These are phyloP conservation scores for Setaria italica DNA, from an alignment of 202 grass and related monocot species.

Conservation along the genomic window DNA sequence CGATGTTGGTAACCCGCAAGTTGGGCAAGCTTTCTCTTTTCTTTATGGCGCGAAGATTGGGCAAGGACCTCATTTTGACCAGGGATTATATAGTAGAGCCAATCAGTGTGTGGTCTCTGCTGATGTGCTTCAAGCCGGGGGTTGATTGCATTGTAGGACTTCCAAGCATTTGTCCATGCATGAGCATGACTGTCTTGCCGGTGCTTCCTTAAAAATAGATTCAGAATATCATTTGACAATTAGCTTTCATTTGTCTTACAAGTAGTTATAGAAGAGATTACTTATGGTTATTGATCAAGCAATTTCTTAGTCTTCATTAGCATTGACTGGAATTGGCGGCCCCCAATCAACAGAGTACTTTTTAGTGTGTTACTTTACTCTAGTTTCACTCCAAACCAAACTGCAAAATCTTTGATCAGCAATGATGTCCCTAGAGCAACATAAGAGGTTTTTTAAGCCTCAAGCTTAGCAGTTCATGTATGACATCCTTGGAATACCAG, in stretches of 20 bases:
- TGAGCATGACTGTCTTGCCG: no score
- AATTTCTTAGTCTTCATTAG: constrained; percentile 10
- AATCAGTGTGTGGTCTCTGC: background rate
- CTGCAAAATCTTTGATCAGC: background rate
- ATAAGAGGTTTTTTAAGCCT: constrained; percentile 4
- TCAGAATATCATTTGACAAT: background rate
- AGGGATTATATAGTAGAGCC: constrained; percentile 29
- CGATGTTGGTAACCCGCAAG: constrained; percentile 45
- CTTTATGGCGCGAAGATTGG: constrained; percentile 44
- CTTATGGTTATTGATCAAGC: background rate
- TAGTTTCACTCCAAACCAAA: constrained; percentile 15
- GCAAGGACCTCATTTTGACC: constrained; percentile 39
- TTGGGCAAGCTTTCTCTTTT: constrained; percentile 39
- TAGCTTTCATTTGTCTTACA: constrained; percentile 10
- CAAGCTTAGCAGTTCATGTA: constrained; percentile 19
- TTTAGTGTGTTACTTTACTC: background rate
- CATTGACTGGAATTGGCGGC: background rate
- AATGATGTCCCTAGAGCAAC: constrained; percentile 29
- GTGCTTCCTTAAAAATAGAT: no score
- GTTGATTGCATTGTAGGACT: no score
- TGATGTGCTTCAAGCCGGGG: background rate
- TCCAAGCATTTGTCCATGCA: no score
- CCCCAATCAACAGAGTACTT: background rate
- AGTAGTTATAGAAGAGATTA: no score
- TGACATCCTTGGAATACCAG: constrained; percentile 46